These are phyloP conservation scores for Alternaria sp. DNA, from an alignment of 2,329 filamentous ascomycete species.

Conservation along the genomic window DNA sequence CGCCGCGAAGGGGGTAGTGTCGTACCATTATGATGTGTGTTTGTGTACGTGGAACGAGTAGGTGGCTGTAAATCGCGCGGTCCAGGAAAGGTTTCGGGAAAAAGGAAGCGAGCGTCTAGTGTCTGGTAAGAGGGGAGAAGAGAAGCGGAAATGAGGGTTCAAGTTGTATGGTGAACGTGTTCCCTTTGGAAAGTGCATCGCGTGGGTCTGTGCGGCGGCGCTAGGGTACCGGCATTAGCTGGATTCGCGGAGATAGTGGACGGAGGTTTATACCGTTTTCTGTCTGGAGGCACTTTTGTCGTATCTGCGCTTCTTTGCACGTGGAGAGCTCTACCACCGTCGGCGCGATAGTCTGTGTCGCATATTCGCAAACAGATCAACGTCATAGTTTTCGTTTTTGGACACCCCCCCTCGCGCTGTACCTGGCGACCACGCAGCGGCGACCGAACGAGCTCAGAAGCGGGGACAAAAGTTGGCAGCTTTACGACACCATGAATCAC, in stretches of 20 bases:
- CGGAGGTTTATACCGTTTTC: conserved; percentile 12
- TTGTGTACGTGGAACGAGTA: not conserved
- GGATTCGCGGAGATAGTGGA: conserved; percentile 23
- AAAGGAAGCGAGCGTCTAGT: not conserved
- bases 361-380: not conserved
- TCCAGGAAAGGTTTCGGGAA: not conserved
- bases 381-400: not conserved
- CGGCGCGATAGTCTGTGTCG: not conserved
- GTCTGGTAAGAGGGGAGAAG: not conserved
- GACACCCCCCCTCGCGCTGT: not conserved
- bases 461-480: not conserved
- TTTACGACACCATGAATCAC: conserved; percentile 18
- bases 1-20: not conserved
- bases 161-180: conserved; percentile 14
- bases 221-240: conserved; percentile 1
- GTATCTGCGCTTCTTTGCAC: not conserved
- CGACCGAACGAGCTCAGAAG: not conserved
- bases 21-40: conserved; percentile 1
- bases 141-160: conserved; percentile 1
- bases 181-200: conserved; percentile 19
- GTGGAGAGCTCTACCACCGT: not conserved
- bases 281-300: not conserved
- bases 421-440: conserved; percentile 4
- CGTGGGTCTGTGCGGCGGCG: conserved; percentile 17
- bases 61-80: not conserved